phyloP scores from a whole-genome alignment of 179 eudicot genomes.

The Silene coronaria region DNA sequence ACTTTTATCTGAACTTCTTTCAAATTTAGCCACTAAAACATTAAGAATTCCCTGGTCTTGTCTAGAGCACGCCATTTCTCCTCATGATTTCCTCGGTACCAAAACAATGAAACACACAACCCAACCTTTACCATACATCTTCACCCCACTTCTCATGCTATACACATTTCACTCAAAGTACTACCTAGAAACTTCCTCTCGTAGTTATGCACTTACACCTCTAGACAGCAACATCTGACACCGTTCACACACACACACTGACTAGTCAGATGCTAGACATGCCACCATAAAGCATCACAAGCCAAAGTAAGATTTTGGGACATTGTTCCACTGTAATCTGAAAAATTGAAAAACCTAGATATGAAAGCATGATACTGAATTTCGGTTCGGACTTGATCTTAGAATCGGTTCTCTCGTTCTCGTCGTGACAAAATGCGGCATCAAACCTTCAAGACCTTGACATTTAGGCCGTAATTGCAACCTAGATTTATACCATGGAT shows the following conservation, averaged over 20 bases:
- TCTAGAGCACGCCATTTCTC: slow-evolving; percentile 1
- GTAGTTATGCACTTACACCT: not conserved
- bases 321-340: not conserved
- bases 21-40: not conserved
- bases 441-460: not conserved
- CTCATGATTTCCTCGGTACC: not conserved
- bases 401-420: too few species aligned
- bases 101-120: not conserved
- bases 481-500: not conserved
- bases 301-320: not conserved
- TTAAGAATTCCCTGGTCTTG: not conserved
- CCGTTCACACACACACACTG: not conserved
- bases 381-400: too few species aligned
- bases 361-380: not conserved
- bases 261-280: not conserved
- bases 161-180: not conserved
- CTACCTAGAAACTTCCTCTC: not conserved
- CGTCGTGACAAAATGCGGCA: too few species aligned
- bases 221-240: not conserved
- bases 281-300: not conserved
- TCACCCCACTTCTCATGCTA: not conserved
- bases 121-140: not conserved
- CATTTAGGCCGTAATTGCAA: not conserved
- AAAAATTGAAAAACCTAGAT: not conserved
- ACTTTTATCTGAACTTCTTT: not conserved